Percentiles rank a stretch among this genome's conserved stretches.
Evolutionary conservation across 2,329 filamentous ascomycete species (phyloP).

Genomic region (Fusarium sp.): DNA sequence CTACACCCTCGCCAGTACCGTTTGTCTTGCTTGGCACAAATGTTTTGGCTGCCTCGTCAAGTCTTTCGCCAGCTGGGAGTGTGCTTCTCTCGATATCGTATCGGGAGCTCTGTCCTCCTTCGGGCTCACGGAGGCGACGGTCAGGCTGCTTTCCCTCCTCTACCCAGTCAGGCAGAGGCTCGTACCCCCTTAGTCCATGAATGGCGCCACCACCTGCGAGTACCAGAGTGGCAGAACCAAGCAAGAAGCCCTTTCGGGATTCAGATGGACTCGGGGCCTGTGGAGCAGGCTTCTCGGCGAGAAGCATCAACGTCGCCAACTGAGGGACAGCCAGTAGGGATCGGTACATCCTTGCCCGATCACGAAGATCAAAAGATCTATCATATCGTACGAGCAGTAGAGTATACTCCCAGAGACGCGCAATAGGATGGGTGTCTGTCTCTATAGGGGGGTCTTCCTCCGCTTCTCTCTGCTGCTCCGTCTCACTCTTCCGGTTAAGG

Average conservation of each 20-base stretch:
- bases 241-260: slow-evolving; percentile 77
- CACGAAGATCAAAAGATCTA: slow-evolving; percentile 92
- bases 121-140: slow-evolving; percentile 74
- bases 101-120: slow-evolving; percentile 47
- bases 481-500: slow-evolving; percentile 72
- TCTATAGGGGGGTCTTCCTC: slow-evolving; percentile 49
- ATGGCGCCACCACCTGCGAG: slow-evolving; percentile 80
- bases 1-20: slow-evolving; percentile 62
- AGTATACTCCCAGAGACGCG: slow-evolving; percentile 85
- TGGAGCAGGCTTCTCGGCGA: slow-evolving; percentile 94
- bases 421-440: slow-evolving; percentile 71
- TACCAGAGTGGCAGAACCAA: slow-evolving; percentile 89
- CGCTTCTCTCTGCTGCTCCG: slow-evolving; percentile 49
- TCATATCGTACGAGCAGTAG: slow-evolving; percentile 91
- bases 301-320: slow-evolving; percentile 87
- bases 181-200: slow-evolving; percentile 82
- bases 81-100: slow-evolving; percentile 49
- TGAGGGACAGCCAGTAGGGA: slow-evolving; percentile 85
- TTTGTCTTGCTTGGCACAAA: slow-evolving; percentile 60
- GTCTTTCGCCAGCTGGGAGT: slow-evolving; percentile 70
- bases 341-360: slow-evolving; percentile 89
- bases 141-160: slow-evolving; percentile 83
- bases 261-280: slow-evolving; percentile 92
- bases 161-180: slow-evolving; percentile 87
- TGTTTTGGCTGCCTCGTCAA: slow-evolving; percentile 67